Base-by-base conservation (phyloP, 2,329 filamentous ascomycete genomes). In the Paecilomyces sp. region DNA sequence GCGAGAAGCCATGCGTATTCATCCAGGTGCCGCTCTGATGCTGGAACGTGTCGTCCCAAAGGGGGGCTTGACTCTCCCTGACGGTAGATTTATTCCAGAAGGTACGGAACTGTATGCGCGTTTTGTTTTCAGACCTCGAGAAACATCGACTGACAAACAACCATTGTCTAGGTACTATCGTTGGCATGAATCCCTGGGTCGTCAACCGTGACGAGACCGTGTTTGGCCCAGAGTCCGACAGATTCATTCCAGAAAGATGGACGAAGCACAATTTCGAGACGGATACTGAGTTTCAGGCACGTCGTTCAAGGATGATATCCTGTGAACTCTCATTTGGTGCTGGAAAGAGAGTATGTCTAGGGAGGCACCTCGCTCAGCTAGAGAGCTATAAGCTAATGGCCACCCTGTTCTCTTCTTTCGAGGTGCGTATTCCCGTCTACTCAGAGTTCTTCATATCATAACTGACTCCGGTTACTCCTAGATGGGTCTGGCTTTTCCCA, bases 401-500 rank as follows among this genome's bases (percentile, higher is more conserved):
- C 3, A 47, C 31, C 13, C n/a, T 60, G 2, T 15, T 60, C 9
- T 13, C 51, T 30, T 15, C 22, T 15, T 53, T 53, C 15, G 24
- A 53, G 18, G 51, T 53, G 12, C 3, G 51, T 53, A 30, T 15
- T 9, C 31, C 3, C 24, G 3, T 3, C 8, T 30, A 24, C 5
- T 53, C 22, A 6, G 3, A 6, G 25, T 41, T 22, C 31, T 50
- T 31, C 9, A n/a, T n/a, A 28, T 15, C 3, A 13, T 24, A 3
- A 25, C 24, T 25, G 11, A 53, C 51, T 28, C 28, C 53, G 34
- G 12, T 22, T 33, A 22, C 53, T 47, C 52, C 31, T 62, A 70
- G 73, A 73, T 77, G 59, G 68, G 68, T 11, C 68, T 77, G 11
- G 72, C 71, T 31, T 67, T 75, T 58, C 69, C 67, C 15, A 64